phyloP scores from a whole-genome alignment of 495 filamentous ascomycete genomes.

The Cairneyella variabilis region DNA sequence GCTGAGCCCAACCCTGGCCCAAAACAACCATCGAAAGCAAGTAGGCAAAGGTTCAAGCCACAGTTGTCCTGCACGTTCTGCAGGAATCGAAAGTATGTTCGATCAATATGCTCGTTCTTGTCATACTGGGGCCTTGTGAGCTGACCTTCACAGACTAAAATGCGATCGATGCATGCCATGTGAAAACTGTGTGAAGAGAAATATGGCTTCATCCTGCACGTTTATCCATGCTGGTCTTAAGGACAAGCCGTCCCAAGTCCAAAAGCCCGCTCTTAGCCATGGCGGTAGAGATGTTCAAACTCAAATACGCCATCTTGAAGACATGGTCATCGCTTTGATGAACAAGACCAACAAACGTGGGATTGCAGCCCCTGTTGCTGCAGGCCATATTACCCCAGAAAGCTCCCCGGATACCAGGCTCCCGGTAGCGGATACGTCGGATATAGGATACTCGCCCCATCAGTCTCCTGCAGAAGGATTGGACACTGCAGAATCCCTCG shows the following conservation, averaged over 20 bases:
- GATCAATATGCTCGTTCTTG: neutral
- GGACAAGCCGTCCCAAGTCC: constrained; percentile 17
- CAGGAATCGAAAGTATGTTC: constrained; percentile 18
- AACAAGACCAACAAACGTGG: constrained; percentile 13
- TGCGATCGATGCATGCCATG: constrained; percentile 21
- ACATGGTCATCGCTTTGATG: constrained; percentile 47
- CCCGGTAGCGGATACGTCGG: neutral
- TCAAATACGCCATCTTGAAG: constrained; percentile 47
- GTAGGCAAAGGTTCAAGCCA: constrained; percentile 20
- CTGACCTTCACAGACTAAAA: constrained; percentile 16
- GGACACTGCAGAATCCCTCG: constrained; percentile 21
- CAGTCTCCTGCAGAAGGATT: neutral
- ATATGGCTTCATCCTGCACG: constrained; percentile 37
- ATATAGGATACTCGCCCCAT: neutral
- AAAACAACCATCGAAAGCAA: no score
- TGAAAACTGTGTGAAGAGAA: constrained; percentile 40
- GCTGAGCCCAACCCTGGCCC: no score
- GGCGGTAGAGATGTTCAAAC: constrained; percentile 36
- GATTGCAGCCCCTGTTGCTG: neutral
- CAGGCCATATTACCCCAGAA: constrained; percentile 10
- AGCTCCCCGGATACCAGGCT: constrained; percentile 12
- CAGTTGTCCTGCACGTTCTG: constrained; percentile 23
- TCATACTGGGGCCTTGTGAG: neutral
- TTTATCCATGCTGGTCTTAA: constrained; percentile 41
- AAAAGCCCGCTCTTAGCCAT: neutral